Conservation (phyloP, 2,329 filamentous ascomycete genomes). For the Xylaria hypoxylon region DNA sequence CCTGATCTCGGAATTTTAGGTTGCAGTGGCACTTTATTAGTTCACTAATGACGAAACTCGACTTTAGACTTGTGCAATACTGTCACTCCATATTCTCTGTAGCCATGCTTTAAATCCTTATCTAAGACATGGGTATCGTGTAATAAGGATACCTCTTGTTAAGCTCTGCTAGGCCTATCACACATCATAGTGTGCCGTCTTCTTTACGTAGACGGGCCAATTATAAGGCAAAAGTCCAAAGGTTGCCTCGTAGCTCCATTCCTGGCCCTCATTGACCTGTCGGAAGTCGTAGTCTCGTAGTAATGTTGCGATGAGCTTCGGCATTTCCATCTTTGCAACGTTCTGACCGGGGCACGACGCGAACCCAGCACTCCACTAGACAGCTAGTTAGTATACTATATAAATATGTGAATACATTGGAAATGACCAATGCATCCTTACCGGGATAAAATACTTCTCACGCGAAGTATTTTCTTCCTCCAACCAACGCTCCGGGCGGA, state of each 20-base stretch:
- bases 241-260: constrained; percentile 38
- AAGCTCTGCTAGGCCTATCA: neutral
- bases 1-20: no score
- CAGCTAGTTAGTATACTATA: neutral
- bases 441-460: constrained; percentile 25
- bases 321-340: constrained; percentile 38
- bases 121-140: neutral
- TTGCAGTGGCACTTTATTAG: no score
- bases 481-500: constrained; percentile 29
- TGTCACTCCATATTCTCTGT: no score
- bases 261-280: constrained; percentile 34
- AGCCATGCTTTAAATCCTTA: no score
- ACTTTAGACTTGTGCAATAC: no score
- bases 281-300: constrained; percentile 38
- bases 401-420: neutral
- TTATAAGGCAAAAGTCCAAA: constrained; percentile 35
- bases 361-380: constrained; percentile 23
- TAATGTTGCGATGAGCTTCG: constrained; percentile 39
- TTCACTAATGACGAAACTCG: no score
- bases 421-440: constrained; percentile 1
- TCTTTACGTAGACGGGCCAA: constrained; percentile 37
- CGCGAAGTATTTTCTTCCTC: constrained; percentile 19
- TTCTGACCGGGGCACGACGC: constrained; percentile 39
- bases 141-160: neutral
- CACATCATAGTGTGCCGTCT: constrained; percentile 4